Evolutionary conservation across 441 rosid species (phyloP).

Genomic region (Breynia disticha): DNA sequence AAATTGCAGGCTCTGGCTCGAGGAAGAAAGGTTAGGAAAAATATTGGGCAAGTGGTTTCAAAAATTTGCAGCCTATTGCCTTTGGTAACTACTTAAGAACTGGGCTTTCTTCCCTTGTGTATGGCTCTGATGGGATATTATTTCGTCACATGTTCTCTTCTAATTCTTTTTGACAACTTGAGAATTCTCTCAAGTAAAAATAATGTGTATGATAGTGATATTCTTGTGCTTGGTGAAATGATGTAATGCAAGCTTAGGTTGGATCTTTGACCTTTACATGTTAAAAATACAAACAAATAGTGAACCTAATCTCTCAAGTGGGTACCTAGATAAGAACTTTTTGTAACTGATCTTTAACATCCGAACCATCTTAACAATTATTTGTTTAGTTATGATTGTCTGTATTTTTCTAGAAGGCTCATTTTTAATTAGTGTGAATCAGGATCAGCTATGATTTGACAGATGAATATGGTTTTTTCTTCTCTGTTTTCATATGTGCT

Average conservation of each 20-base stretch:
- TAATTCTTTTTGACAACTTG: background rate
- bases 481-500: conserved; percentile 7
- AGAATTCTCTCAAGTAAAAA: background rate
- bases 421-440: background rate
- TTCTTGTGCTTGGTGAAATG: background rate
- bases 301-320: background rate
- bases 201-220: background rate
- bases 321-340: conserved; percentile 7
- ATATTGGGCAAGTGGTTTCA: conserved; percentile 39
- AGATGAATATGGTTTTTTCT: conserved; percentile 1
- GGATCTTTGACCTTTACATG: background rate
- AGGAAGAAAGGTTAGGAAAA: conserved; percentile 45
- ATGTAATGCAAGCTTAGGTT: background rate
- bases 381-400: conserved; percentile 9
- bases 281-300: background rate
- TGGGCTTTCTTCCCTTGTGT: conserved; percentile 3
- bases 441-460: background rate
- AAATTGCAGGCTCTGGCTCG: conserved; percentile 88
- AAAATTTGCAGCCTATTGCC: conserved; percentile 25
- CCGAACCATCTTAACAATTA: conserved; percentile 13
- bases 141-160: background rate
- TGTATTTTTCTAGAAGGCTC: background rate
- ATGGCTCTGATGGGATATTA: too few relatives aligned
- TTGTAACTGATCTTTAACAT: too few relatives aligned
- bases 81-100: conserved; percentile 36